These are phyloP conservation scores for Arxiozyma telluris DNA, from an alignment of 1,139 yeast genomes.

Conservation along the genomic window DNA sequence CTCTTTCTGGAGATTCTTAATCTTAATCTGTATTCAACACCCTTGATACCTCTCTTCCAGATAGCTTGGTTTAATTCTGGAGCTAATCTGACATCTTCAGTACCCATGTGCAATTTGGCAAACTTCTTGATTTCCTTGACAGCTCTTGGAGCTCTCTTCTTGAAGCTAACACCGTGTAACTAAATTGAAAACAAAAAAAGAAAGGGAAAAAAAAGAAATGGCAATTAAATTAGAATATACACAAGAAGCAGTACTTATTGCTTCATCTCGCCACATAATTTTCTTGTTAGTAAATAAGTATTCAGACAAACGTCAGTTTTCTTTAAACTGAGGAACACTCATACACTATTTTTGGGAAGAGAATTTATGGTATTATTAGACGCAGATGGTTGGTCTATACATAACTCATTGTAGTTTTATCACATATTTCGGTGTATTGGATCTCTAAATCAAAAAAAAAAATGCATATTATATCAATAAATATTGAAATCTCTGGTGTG, in stretches of 20 bases:
- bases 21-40: conserved; percentile 97
- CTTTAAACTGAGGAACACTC: neutral
- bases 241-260: neutral
- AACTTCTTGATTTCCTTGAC: conserved; percentile 98
- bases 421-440: neutral
- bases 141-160: conserved; percentile 99
- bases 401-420: too few species aligned
- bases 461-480: neutral
- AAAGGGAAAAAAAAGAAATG: neutral
- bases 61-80: conserved; percentile 97
- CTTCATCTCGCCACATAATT: neutral
- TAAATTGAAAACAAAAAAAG: conserved; percentile 21
- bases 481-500: too few species aligned
- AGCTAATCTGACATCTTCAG: conserved; percentile 97
- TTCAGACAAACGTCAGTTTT: neutral
- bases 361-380: too few species aligned
- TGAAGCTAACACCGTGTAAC: conserved; percentile 98
- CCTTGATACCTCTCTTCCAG: conserved; percentile 99
- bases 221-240: conserved; percentile 4
- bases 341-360: neutral
- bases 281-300: conserved; percentile 3
- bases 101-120: conserved; percentile 98
- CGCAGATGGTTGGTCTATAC: neutral
- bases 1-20: conserved; percentile 99
- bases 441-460: too few species aligned